A percentile compares a stretch with the other conserved stretches of the same genome.
These are phyloP conservation scores for Corrigiola litoralis DNA, from an alignment of 179 eudicot species.

Conservation along the genomic window DNA sequence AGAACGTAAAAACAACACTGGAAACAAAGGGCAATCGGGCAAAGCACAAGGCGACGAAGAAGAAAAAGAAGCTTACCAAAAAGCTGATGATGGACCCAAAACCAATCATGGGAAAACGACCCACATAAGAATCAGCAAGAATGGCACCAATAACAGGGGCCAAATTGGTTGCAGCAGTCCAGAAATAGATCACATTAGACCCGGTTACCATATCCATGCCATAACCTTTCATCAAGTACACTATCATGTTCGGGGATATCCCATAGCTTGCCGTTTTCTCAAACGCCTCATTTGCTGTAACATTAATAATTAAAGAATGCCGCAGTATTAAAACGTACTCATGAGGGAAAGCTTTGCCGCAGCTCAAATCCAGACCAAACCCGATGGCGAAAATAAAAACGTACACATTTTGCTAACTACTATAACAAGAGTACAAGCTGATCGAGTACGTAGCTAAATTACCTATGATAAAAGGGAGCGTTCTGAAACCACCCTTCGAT, in stretches of 20 bases:
- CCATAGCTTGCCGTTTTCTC: slow-evolving; percentile 56
- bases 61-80: slow-evolving; percentile 41
- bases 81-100: slow-evolving; percentile 44
- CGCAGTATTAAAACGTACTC: too few relatives aligned
- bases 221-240: slow-evolving; percentile 45
- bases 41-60: too few relatives aligned
- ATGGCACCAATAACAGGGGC: slow-evolving; percentile 47
- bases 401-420: background rate
- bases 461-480: slow-evolving; percentile 43
- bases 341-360: too few relatives aligned
- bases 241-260: slow-evolving; percentile 44
- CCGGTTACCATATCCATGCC: slow-evolving; percentile 38
- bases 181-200: slow-evolving; percentile 39
- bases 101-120: slow-evolving; percentile 44
- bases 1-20: too few relatives aligned
- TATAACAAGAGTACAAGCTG: background rate
- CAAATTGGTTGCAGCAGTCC: slow-evolving; percentile 42
- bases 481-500: slow-evolving; percentile 38
- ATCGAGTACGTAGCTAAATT: background rate
- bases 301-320: background rate
- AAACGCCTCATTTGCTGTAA: slow-evolving; percentile 52
- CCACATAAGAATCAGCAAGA: slow-evolving; percentile 48
- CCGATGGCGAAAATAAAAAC: background rate
- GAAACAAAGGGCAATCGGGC: too few relatives aligned
- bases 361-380: too few relatives aligned